These are phyloP conservation scores for Lolium rigidum DNA, from an alignment of 176 grass and related monocot genomes.

Conservation along the genomic window DNA sequence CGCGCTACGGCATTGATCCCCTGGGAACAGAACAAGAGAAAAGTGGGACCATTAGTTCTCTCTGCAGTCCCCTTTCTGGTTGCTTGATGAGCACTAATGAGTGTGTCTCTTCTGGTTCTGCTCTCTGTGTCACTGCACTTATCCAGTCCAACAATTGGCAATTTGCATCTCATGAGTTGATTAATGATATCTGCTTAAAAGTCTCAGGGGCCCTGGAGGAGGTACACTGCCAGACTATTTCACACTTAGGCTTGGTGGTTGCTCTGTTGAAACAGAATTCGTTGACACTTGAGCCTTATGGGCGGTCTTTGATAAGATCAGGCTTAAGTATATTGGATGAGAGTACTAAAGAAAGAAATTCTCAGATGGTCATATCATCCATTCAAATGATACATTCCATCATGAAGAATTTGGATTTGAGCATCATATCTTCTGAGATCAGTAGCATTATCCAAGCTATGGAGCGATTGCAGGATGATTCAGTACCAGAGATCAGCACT, in stretches of 20 bases:
- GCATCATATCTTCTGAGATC: slow-evolving; percentile 72
- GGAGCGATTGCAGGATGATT: slow-evolving; percentile 38
- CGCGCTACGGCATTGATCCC: slow-evolving; percentile 60
- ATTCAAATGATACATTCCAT: slow-evolving; percentile 71
- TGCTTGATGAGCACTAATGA: slow-evolving; percentile 58
- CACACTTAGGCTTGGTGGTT: slow-evolving; percentile 60
- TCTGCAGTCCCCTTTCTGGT: slow-evolving; percentile 62
- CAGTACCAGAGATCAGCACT: slow-evolving; percentile 36
- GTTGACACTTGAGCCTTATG: slow-evolving; percentile 69
- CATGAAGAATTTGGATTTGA: slow-evolving; percentile 58
- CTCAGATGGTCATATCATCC: slow-evolving; percentile 48
- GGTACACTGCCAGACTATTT: slow-evolving; percentile 48
- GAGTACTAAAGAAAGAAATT: slow-evolving; percentile 26
- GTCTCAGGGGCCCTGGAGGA: slow-evolving; percentile 61
- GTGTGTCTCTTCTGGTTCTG: slow-evolving; percentile 58
- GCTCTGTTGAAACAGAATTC: slow-evolving; percentile 52
- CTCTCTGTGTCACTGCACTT: slow-evolving; percentile 60
- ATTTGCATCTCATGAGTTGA: slow-evolving; percentile 58
- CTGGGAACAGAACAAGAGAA: slow-evolving; percentile 54
- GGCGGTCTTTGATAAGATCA: slow-evolving; percentile 68
- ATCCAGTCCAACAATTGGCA: slow-evolving; percentile 67
- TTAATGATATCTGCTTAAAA: slow-evolving; percentile 72
- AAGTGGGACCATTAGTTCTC: slow-evolving; percentile 44
- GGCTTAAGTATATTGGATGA: slow-evolving; percentile 58
- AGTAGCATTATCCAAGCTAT: slow-evolving; percentile 52